Base-by-base conservation (phyloP, 1,139 yeast genomes). In the Lodderomyces metapsilosis region DNA sequence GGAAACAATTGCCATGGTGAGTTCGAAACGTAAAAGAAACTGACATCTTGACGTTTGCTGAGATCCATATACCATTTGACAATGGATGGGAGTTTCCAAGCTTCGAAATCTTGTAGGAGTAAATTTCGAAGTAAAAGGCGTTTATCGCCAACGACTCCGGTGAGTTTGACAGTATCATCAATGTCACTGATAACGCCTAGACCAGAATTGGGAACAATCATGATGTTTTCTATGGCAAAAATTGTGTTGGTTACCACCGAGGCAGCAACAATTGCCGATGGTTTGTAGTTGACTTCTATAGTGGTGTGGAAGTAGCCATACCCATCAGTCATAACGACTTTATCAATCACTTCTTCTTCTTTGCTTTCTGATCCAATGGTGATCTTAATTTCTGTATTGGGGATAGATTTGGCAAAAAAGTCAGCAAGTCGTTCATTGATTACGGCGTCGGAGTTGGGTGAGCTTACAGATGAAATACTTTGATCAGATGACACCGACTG, bases 1-100 rank as follows among this genome's bases (percentile, higher is more conserved):
- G 83, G 76, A 59, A 74, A 89, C 27, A 92, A 64, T 60, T 91
- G 98, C 81, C 95, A 86, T 0, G 99, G 99, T 1, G 96, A 84
- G 60, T 94, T 94, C 5, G 97, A 89, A 1, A 94, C 98, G 57
- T 92, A 94, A 58, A 89, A 96, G 56, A 88, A 82, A 24, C 80
- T 69, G 9, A 84, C 74, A 5, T 78, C 71, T 11, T 53, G 38
- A 5, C 49, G 37, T 36, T 65, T 61, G 51, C 48, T 81, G 54
- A 50, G 64, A 53, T 36, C 68, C 57, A 44, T 45, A 57, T 80
- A 88, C 91, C 96, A 88, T 23, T 73, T 69, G 1, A 85, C 76
- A 31, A 92, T 83, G 0, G 88, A 83, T 0, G 87, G 84, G 16
- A 94, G 78, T 39, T 71, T 74, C 80, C 96, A 84, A 18, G 74